These are phyloP conservation scores for Akanthomyces lecanii DNA, from an alignment of 2,329 filamentous ascomycete species.

Conservation along the genomic window DNA sequence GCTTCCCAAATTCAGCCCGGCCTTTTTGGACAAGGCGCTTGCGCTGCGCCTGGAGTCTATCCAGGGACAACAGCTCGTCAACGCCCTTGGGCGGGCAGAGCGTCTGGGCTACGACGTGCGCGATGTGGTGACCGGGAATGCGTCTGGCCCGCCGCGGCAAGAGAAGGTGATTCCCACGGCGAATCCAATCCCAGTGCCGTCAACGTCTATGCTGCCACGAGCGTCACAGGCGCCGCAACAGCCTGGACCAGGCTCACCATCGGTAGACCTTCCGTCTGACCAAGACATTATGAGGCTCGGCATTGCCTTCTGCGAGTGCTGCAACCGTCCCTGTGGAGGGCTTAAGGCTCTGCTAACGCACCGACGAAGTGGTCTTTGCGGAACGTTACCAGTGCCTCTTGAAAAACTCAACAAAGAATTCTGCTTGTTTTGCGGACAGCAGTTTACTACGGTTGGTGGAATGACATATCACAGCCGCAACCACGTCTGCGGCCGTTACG, in stretches of 20 bases:
- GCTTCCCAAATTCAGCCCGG: constrained; percentile 42
- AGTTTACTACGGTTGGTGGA: constrained; percentile 33
- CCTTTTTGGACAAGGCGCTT: constrained; percentile 51
- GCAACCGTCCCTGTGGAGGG: constrained; percentile 34
- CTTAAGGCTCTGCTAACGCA: constrained; percentile 30
- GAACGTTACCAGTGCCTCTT: constrained; percentile 10
- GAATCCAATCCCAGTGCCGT: constrained; percentile 12
- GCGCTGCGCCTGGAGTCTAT: constrained; percentile 50
- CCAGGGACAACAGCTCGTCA: constrained; percentile 50
- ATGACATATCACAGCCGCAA: constrained; percentile 43
- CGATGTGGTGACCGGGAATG: constrained; percentile 38
- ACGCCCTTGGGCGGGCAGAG: constrained; percentile 52
- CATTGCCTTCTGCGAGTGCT: constrained; percentile 19
- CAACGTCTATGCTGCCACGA: not conserved
- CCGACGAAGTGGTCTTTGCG: constrained; percentile 26
- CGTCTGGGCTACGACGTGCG: constrained; percentile 52
- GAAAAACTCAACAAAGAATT: constrained; percentile 28
- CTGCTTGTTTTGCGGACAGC: constrained; percentile 43
- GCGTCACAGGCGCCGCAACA: not conserved
- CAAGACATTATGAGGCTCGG: not conserved
- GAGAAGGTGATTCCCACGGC: constrained; percentile 36
- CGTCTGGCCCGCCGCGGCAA: constrained; percentile 19
- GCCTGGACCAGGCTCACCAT: not conserved
- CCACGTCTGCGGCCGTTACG: constrained; percentile 44
- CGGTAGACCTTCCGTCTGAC: not conserved